Base-by-base conservation (phyloP, 192 early-diverging fungal species). In the Entomortierella beljakovae region DNA sequence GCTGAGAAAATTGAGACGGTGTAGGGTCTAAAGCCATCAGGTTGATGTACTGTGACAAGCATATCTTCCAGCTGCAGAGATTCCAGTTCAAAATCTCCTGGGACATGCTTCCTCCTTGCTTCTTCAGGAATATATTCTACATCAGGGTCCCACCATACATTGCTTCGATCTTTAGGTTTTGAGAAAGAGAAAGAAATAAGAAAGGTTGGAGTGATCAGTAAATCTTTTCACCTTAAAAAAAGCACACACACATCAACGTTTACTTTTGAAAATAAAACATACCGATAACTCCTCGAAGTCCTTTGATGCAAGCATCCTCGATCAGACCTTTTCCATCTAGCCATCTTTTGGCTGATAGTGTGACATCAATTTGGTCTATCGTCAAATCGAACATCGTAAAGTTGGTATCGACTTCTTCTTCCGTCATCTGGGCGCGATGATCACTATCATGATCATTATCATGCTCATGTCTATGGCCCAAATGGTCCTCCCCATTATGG, bases 341-440 rank as follows among this genome's bases (percentile, higher is more conserved):
- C 93, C 93, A 97, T 46, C 94, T 86, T 88, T 94, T 94, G 15
- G 97, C 84, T 48, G 90, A 93, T 18, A 99, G 79, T 6, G 93
- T 90, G 7, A 97, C 90, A 48, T 97, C 93, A 8, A 98, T 87
- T 20, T 89, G 84, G 53, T 94, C 86, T 33, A 97, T 87, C 15
- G 86, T 90, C 32, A 97, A 49, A 60, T 97, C 94, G 82, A 94
- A 99, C 85, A 90, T 92, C 28, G 94, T 93, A 83, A 93, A 97
- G 80, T 96, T 96, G 3, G 83, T 83, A 43, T 95, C 93, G 29
- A 90, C 64, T 50, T 89, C 83, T 37, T 80, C 77, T 58, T 56
- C 64, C 25, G 53, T 57, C 23, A 29, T 9, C 26, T 25, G 22
- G 58, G 56, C 16, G 55, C 71, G 62, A 32, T 64, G 62, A 79